phyloP scores from a whole-genome alignment of 192 early-diverging fungal species.

The Umbelopsis isabellina region DNA sequence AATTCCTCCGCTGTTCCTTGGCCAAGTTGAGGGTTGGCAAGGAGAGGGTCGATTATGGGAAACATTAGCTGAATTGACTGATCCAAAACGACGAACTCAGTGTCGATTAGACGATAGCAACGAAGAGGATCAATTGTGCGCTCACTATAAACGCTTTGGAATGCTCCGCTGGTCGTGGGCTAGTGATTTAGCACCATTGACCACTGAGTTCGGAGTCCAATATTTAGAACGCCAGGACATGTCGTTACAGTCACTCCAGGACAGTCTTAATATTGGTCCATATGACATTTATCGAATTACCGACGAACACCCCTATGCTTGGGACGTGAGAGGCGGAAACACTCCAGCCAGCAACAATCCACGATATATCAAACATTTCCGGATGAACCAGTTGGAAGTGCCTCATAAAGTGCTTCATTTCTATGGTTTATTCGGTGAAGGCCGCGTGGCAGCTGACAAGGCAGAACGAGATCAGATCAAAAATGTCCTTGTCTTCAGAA shows the following conservation, averaged over 20 bases:
- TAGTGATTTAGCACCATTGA: not conserved
- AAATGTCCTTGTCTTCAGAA: conserved; percentile 1
- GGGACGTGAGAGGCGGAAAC: not conserved
- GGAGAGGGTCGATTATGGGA: conserved; percentile 10
- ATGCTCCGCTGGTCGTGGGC: conserved; percentile 19
- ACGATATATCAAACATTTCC: not conserved
- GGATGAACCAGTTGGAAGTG: not conserved
- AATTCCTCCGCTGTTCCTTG: conserved; percentile 43
- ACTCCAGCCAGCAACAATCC: not conserved
- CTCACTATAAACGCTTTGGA: not conserved
- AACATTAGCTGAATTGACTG: not conserved
- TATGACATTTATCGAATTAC: conserved; percentile 4
- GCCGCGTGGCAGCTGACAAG: conserved; percentile 1
- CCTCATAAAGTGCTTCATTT: conserved; percentile 9
- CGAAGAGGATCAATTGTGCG: not conserved
- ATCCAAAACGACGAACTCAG: not conserved
- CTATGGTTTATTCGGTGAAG: conserved; percentile 8
- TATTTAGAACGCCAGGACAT: conserved; percentile 12
- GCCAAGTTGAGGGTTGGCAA: conserved; percentile 28
- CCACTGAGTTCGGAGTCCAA: not conserved
- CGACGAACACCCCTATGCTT: conserved; percentile 2
- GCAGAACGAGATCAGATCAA: not conserved
- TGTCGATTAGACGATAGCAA: not conserved
- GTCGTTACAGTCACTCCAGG: not conserved
- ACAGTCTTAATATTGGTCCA: not conserved